Evolutionary conservation across 106 monocot genomes (phyloP).

Genomic region (Cymbidium sinense): DNA sequence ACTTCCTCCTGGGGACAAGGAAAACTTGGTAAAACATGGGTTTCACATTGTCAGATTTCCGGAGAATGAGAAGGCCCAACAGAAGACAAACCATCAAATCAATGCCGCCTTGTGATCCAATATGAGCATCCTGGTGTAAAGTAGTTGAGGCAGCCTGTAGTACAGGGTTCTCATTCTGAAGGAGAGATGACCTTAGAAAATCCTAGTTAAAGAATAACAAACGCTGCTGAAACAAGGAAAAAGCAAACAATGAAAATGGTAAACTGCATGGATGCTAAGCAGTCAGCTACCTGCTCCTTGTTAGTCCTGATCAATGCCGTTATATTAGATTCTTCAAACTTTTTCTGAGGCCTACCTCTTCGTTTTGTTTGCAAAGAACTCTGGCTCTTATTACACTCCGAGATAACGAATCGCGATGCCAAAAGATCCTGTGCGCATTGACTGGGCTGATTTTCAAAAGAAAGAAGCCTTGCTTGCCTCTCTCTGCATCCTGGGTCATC

Average conservation of each 20-base stretch:
- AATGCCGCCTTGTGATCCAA: conserved; percentile 39
- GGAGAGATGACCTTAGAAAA: conserved; percentile 38
- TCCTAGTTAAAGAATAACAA: conserved; percentile 21
- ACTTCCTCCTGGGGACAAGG: conserved; percentile 33
- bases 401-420: conserved; percentile 18
- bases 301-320: conserved; percentile 18
- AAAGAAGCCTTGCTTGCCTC: conserved; percentile 33
- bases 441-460: conserved; percentile 27
- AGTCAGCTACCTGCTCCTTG: conserved; percentile 37
- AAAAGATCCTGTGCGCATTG: conserved; percentile 33
- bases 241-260: neutral
- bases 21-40: neutral
- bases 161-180: conserved; percentile 11
- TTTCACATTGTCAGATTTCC: neutral
- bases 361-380: conserved; percentile 26
- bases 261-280: neutral
- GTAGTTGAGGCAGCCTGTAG: conserved; percentile 20
- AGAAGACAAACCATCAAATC: conserved; percentile 30
- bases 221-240: neutral
- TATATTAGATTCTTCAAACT: conserved; percentile 20
- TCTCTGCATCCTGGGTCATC: conserved; percentile 23
- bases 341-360: conserved; percentile 48
- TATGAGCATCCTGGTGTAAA: conserved; percentile 29
- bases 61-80: neutral
- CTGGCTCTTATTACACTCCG: conserved; percentile 24